A percentile compares a stretch with the other conserved stretches of the same genome.
Conservation (phyloP, 345 rosid species). For the Aurinia saxatilis region DNA sequence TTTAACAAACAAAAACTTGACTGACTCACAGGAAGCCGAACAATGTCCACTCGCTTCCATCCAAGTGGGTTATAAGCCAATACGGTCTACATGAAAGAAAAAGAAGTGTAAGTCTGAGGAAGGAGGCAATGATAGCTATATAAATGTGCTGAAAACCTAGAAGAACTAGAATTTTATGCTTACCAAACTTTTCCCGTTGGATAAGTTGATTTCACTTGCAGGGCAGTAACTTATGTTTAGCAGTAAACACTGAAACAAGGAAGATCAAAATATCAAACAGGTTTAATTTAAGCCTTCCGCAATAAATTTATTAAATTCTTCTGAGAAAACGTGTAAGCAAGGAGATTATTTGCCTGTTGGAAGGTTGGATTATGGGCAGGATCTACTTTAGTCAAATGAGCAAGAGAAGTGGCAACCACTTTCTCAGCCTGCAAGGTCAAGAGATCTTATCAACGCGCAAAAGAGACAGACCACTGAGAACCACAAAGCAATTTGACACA, state of each 20-base stretch:
- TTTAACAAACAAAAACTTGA: constrained; percentile 5
- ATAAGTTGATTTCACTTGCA: constrained; percentile 57
- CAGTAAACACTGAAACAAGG: constrained; percentile 70
- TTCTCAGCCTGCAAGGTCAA: constrained; percentile 62
- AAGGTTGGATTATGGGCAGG: constrained; percentile 38
- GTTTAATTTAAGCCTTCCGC: not conserved
- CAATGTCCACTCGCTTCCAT: constrained; percentile 82
- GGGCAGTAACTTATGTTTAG: constrained; percentile 93
- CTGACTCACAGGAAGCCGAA: constrained; percentile 79
- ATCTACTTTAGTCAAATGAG: constrained; percentile 50
- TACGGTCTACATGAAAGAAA: constrained; percentile 43
- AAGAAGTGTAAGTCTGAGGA: constrained; percentile 9
- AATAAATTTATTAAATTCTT: not conserved
- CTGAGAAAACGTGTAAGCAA: not conserved
- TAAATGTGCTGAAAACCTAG: constrained; percentile 8
- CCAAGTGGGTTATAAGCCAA: constrained; percentile 91
- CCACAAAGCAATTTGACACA: not conserved
- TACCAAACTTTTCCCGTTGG: constrained; percentile 71
- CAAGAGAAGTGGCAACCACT: constrained; percentile 73
- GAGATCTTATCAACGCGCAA: not conserved
- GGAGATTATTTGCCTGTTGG: constrained; percentile 58
- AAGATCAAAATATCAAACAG: not conserved
- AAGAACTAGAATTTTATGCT: constrained; percentile 10
- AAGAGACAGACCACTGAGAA: constrained; percentile 1
- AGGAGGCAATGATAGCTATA: not conserved